A percentile compares a stretch with the other conserved stretches of the same genome.
These are phyloP conservation scores for Cinnamomum micranthum DNA, from an alignment of 164 flowering plant genomes.

Conservation along the genomic window DNA sequence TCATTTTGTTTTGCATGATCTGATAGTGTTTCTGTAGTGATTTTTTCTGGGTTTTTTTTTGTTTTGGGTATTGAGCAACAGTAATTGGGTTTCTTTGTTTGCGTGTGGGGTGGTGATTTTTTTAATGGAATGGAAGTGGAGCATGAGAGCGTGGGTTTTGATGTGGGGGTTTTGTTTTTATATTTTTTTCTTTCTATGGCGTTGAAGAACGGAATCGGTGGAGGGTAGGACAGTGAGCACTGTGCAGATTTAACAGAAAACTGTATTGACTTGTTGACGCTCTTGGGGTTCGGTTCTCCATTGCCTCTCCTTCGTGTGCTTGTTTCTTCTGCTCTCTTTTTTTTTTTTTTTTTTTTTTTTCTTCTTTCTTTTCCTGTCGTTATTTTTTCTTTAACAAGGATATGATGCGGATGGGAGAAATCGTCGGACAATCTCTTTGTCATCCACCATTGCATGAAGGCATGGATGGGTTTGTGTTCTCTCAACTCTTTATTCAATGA, in stretches of 20 bases:
- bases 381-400: neutral
- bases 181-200: neutral
- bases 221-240: neutral
- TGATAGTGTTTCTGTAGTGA: neutral
- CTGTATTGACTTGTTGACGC: neutral
- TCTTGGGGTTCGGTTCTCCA: neutral
- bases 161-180: neutral
- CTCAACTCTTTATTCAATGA: neutral
- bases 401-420: neutral
- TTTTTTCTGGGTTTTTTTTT: too few relatives aligned
- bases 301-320: neutral
- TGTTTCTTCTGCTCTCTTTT: too few relatives aligned
- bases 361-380: too few relatives aligned
- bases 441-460: neutral
- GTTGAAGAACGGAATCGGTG: neutral
- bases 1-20: neutral
- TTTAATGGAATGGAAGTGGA: neutral
- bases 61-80: neutral
- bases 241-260: conserved; percentile 1
- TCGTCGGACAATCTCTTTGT: neutral
- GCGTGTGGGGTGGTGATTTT: neutral
- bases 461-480: neutral
- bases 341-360: too few relatives aligned
- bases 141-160: neutral
- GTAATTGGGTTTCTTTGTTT: neutral